Conservation (phyloP, 495 filamentous ascomycete species). For the Xylaria scruposa region DNA sequence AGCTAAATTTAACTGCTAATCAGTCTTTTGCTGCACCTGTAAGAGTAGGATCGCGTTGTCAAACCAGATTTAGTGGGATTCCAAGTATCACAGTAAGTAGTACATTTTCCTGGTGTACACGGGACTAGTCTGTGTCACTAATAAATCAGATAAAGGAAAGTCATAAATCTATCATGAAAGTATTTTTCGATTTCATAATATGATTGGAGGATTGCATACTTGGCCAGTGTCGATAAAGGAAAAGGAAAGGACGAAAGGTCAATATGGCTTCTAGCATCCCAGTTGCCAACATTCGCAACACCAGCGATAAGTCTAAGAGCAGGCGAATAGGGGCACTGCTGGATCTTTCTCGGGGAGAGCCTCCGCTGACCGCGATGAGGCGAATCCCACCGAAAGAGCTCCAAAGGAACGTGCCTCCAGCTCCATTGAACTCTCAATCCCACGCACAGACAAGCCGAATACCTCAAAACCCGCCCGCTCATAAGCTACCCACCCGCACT, state of each 20-base stretch:
- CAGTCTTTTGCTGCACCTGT: not conserved
- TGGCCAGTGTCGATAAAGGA: constrained; percentile 26
- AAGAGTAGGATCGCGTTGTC: not conserved
- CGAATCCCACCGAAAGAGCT: constrained; percentile 12
- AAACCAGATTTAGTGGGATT: not conserved
- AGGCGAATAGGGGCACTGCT: constrained; percentile 26
- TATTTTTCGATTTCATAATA: constrained; percentile 11
- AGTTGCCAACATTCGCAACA: constrained; percentile 9
- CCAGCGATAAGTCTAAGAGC: constrained; percentile 12
- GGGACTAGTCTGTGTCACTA: not conserved
- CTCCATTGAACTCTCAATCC: not conserved
- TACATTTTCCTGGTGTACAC: not conserved
- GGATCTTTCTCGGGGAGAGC: constrained; percentile 25
- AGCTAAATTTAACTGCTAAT: not conserved
- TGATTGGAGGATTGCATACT: constrained; percentile 14
- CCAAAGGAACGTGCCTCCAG: not conserved
- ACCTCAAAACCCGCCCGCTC: constrained; percentile 42
- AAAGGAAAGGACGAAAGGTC: constrained; percentile 22
- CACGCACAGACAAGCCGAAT: constrained; percentile 40
- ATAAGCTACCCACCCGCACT: constrained; percentile 36
- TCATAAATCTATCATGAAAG: not conserved
- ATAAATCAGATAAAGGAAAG: not conserved
- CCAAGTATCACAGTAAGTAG: constrained; percentile 10
- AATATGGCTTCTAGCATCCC: constrained; percentile 28
- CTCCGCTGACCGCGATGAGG: constrained; percentile 8